A percentile compares a stretch with the other conserved stretches of the same genome.
Conservation (phyloP, 331 rosid species). For the Phaseolus coccineus region DNA sequence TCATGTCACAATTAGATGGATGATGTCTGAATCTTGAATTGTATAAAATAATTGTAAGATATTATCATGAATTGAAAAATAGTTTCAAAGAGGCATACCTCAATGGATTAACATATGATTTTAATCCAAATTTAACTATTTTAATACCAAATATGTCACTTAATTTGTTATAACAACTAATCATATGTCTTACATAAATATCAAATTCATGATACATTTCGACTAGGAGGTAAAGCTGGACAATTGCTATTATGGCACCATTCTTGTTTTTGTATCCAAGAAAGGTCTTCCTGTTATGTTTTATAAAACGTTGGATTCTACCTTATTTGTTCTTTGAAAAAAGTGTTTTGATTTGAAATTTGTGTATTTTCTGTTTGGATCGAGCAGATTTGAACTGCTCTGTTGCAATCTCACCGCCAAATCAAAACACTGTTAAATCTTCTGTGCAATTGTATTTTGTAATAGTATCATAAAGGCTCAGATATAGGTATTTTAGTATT, state of each 20-base stretch:
- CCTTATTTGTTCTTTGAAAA: not conserved
- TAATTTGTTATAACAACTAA: not conserved
- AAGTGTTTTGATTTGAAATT: conserved; percentile 4
- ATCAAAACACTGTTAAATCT: not conserved
- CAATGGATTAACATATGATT: too few species aligned
- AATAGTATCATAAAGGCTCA: not conserved
- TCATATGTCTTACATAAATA: not conserved
- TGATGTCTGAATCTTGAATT: conserved; percentile 33
- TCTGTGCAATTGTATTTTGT: not conserved
- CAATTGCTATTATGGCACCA: not conserved
- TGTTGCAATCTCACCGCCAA: not conserved
- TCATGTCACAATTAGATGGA: not conserved
- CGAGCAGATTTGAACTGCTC: not conserved
- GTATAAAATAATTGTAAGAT: not conserved
- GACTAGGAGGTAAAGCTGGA: not conserved
- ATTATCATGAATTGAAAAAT: too few species aligned
- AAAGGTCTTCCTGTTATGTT: not conserved
- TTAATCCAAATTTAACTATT: not conserved
- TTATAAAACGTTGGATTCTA: not conserved
- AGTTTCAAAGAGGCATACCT: too few species aligned
- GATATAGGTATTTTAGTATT: too few species aligned
- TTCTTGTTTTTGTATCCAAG: not conserved
- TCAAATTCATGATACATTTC: conserved; percentile 20
- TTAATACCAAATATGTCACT: conserved; percentile 1
- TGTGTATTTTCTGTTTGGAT: not conserved